Conservation (phyloP, 495 filamentous ascomycete species). For the Xylaria castorea region DNA sequence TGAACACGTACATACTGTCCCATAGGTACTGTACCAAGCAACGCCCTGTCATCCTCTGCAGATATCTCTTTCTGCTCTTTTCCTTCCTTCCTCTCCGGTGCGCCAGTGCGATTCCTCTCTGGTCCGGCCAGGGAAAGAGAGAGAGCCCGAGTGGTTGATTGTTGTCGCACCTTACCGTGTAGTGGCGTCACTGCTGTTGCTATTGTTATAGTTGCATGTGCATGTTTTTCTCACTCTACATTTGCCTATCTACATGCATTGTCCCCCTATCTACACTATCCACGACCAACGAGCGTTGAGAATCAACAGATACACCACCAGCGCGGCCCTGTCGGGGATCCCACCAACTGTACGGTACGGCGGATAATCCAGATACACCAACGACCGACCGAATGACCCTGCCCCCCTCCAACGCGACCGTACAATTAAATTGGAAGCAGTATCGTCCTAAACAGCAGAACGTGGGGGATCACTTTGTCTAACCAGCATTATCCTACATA, state of each 20-base stretch:
- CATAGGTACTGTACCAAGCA: conserved; percentile 6
- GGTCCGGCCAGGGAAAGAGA: conserved; percentile 27
- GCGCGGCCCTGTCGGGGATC: conserved; percentile 18
- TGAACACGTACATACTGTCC: conserved; percentile 10
- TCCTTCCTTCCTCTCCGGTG: conserved; percentile 9
- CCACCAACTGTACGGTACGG: conserved; percentile 6
- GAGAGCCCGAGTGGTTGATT: conserved; percentile 19
- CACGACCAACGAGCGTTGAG: conserved; percentile 25
- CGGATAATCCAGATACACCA: conserved; percentile 10
- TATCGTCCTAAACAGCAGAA: background rate
- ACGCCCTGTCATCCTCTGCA: conserved; percentile 6
- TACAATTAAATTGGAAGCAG: conserved; percentile 14
- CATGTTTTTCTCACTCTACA: conserved; percentile 8
- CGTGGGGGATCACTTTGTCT: background rate
- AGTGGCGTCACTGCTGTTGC: conserved; percentile 12
- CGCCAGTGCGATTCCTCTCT: conserved; percentile 24
- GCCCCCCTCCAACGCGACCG: conserved; percentile 25
- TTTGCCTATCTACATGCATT: conserved; percentile 20
- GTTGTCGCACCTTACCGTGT: conserved; percentile 20
- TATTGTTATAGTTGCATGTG: conserved; percentile 11
- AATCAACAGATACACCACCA: conserved; percentile 17
- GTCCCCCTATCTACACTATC: conserved; percentile 25
- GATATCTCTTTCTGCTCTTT: conserved; percentile 15
- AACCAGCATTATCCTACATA: conserved; percentile 10
- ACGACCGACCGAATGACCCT: conserved; percentile 18